phyloP scores from a whole-genome alignment of 495 filamentous ascomycete species.

The Lepraria neglecta region DNA sequence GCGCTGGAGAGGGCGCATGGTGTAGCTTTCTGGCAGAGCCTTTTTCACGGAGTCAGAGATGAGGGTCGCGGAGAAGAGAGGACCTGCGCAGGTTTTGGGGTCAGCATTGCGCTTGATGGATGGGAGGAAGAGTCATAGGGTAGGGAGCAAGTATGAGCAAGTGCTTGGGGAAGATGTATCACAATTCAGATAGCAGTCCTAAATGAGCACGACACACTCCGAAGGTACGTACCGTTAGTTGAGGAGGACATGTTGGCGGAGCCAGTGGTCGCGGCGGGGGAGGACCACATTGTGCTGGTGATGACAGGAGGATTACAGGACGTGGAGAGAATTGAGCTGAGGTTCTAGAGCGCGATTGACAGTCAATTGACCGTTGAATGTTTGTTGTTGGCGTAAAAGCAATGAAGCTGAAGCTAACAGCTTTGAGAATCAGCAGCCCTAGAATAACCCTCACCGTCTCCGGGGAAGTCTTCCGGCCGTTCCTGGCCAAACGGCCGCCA shows the following conservation, averaged over 20 bases:
- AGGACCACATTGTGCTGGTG: conserved; percentile 22
- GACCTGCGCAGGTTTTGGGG: conserved; percentile 23
- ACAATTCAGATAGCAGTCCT: too few species aligned
- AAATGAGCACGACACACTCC: too few species aligned
- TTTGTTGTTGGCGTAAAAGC: too few species aligned
- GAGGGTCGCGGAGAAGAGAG: conserved; percentile 70
- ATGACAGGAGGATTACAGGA: not conserved
- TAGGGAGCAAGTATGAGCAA: too few species aligned
- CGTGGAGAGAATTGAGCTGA: not conserved
- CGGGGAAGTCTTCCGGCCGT: not conserved
- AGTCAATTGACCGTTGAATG: not conserved
- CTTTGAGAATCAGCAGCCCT: not conserved
- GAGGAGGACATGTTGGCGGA: conserved; percentile 34
- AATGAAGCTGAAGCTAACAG: not conserved
- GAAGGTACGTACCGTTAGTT: conserved; percentile 35
- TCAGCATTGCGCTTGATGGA: too few species aligned
- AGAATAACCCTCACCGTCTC: too few species aligned
- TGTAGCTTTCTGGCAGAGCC: conserved; percentile 72
- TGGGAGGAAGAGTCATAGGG: too few species aligned
- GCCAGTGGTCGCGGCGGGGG: conserved; percentile 17
- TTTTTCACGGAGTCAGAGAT: conserved; percentile 69
- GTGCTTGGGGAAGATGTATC: too few species aligned
- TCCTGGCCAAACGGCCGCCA: conserved; percentile 5
- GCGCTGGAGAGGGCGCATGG: conserved; percentile 68
- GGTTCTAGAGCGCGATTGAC: not conserved